Evolutionary conservation across 805 yeast species (phyloP).

Genomic region (Brettanomyces anomalus): DNA sequence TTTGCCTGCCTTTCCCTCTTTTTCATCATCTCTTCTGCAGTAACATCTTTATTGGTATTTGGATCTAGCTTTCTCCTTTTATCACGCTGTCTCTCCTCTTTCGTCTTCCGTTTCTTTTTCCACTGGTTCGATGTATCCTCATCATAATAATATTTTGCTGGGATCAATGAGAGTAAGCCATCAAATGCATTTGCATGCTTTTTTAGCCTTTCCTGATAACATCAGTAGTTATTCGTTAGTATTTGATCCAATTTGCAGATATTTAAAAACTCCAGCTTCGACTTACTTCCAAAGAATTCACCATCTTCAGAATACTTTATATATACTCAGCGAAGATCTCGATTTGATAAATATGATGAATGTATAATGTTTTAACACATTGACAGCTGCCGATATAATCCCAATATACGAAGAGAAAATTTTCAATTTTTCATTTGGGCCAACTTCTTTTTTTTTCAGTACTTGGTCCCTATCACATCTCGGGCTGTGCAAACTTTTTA

Average conservation of each 20-base stretch:
- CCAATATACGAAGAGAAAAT: no score
- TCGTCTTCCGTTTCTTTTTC: conserved; percentile 73
- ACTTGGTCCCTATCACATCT: no score
- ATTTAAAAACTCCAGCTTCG: no score
- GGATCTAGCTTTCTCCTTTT: conserved; percentile 76
- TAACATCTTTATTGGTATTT: conserved; percentile 32
- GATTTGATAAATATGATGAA: no score
- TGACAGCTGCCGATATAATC: no score
- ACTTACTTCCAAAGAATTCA: conserved; percentile 12
- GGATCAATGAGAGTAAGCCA: conserved; percentile 82
- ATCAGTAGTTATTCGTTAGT: conserved; percentile 2
- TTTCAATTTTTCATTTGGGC: no score
- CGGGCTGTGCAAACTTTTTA: no score
- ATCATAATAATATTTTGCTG: conserved; percentile 90
- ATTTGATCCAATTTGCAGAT: background rate
- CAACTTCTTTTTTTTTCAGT: no score
- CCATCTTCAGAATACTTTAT: conserved; percentile 6
- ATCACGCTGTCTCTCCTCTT: conserved; percentile 50
- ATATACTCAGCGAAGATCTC: background rate
- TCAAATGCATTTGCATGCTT: conserved; percentile 77
- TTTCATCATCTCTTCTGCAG: conserved; percentile 54
- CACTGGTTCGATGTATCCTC: conserved; percentile 86
- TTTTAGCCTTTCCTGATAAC: conserved; percentile 57
- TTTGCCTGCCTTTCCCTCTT: conserved; percentile 46
- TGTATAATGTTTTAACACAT: background rate